phyloP scores from a whole-genome alignment of 1,284 basidiomycete species.

The Ustilago xerochloae region DNA sequence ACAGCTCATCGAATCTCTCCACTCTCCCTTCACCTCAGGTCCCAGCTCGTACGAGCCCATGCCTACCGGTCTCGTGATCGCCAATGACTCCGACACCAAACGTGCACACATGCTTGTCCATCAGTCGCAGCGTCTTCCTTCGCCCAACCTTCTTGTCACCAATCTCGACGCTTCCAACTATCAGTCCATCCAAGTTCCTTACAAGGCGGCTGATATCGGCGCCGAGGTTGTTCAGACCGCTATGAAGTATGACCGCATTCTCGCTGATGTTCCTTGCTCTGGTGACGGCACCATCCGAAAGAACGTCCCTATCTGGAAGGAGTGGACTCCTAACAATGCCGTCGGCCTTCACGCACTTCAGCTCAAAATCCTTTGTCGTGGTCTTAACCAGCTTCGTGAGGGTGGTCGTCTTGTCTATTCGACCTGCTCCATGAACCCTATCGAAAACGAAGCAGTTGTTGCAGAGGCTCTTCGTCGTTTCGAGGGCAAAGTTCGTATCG shows the following conservation, averaged over 20 bases:
- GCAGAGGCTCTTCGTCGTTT: slow-evolving; percentile 74
- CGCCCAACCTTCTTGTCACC: slow-evolving; percentile 91
- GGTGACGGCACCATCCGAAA: slow-evolving; percentile 97
- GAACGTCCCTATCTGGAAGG: slow-evolving; percentile 94
- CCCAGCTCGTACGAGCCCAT: slow-evolving; percentile 63
- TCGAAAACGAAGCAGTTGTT: slow-evolving; percentile 97
- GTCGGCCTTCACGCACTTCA: slow-evolving; percentile 94
- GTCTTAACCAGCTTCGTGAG: slow-evolving; percentile 86
- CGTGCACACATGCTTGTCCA: slow-evolving; percentile 97
- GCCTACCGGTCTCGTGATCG: slow-evolving; percentile 78
- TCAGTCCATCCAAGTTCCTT: slow-evolving; percentile 69
- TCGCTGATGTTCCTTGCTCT: slow-evolving; percentile 97
- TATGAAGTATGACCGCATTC: slow-evolving; percentile 88
- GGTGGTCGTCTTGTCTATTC: slow-evolving; percentile 95
- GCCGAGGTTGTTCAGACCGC: slow-evolving; percentile 66
- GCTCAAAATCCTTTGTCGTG: slow-evolving; percentile 88
- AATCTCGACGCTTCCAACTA: slow-evolving; percentile 94
- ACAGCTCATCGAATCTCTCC: slow-evolving; percentile 88
- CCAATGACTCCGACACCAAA: slow-evolving; percentile 92
- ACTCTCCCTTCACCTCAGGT: slow-evolving; percentile 69
- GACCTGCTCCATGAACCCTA: slow-evolving; percentile 95
- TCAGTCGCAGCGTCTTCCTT: slow-evolving; percentile 93
- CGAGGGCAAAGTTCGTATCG: slow-evolving; percentile 78
- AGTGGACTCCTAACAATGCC: slow-evolving; percentile 88
- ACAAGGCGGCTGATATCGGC: slow-evolving; percentile 36